These are phyloP conservation scores for Metschnikowia baotianmanensis DNA, from an alignment of 805 yeast genomes.

Conservation along the genomic window DNA sequence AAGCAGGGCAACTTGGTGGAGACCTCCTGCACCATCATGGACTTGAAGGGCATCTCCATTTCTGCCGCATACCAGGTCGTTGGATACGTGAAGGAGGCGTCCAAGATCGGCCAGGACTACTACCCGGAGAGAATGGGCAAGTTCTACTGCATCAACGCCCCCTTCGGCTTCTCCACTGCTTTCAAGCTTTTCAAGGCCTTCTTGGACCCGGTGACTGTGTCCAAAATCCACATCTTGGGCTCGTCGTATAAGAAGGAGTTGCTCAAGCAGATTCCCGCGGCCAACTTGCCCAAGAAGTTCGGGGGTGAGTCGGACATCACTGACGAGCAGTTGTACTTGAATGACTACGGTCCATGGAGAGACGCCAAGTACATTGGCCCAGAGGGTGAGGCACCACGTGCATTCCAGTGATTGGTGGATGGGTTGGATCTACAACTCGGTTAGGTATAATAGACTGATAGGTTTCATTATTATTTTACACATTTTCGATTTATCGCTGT, in stretches of 20 bases:
- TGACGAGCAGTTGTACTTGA: conserved; percentile 78
- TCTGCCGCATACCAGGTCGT: conserved; percentile 81
- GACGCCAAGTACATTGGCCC: conserved; percentile 85
- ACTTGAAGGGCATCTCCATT: conserved; percentile 89
- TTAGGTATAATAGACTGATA: conserved; percentile 4
- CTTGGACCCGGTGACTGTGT: conserved; percentile 95
- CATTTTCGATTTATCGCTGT: not conserved
- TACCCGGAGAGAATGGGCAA: conserved; percentile 99
- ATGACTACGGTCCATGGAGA: conserved; percentile 98
- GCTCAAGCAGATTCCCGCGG: conserved; percentile 88
- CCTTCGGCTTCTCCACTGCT: conserved; percentile 95
- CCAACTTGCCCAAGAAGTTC: conserved; percentile 85
- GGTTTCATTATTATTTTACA: not conserved
- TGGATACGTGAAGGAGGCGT: conserved; percentile 88
- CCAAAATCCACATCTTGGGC: conserved; percentile 88
- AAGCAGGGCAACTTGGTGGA: conserved; percentile 74
- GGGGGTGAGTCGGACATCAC: conserved; percentile 77
- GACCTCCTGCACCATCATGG: conserved; percentile 95
- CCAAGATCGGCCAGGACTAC: conserved; percentile 91
- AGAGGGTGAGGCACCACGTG: conserved; percentile 86
- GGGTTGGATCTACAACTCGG: not conserved
- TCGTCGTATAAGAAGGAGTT: conserved; percentile 75
- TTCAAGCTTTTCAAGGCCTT: conserved; percentile 89
- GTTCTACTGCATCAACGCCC: conserved; percentile 93
- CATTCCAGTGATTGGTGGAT: conserved; percentile 16